Percentiles rank a stretch among this genome's conserved stretches.
Evolutionary conservation across 2,329 filamentous ascomycete species (phyloP).

Genomic region (Cyphellophora attinorum): DNA sequence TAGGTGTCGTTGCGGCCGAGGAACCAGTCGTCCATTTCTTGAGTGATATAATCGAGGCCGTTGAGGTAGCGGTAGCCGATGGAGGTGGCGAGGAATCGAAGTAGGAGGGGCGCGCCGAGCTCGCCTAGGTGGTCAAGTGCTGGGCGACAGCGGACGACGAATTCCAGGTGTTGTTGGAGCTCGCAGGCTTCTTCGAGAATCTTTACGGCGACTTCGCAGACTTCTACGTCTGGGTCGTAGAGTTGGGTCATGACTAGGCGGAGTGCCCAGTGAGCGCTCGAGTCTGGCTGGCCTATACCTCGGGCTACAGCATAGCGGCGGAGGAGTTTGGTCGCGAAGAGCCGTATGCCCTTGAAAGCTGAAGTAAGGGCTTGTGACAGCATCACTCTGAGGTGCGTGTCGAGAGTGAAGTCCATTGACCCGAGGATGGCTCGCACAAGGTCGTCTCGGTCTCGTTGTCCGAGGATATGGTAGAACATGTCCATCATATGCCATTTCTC

Average conservation of each 20-base stretch:
- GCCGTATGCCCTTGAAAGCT: slow-evolving; percentile 81
- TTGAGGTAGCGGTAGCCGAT: slow-evolving; percentile 97
- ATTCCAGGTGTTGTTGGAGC: slow-evolving; percentile 79
- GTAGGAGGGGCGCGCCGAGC: slow-evolving; percentile 83
- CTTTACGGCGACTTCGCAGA: slow-evolving; percentile 92
- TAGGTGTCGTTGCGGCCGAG: slow-evolving; percentile 95
- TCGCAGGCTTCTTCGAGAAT: slow-evolving; percentile 97
- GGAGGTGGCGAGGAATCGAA: slow-evolving; percentile 89
- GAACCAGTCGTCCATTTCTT: slow-evolving; percentile 99
- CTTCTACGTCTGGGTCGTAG: slow-evolving; percentile 94
- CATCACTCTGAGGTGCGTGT: slow-evolving; percentile 82
- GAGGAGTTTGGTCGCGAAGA: slow-evolving; percentile 76
- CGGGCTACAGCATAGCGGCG: slow-evolving; percentile 70
- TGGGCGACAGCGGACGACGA: slow-evolving; percentile 90
- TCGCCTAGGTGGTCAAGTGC: slow-evolving; percentile 92
- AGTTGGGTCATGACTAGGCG: slow-evolving; percentile 94
- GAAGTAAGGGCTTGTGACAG: slow-evolving; percentile 89
- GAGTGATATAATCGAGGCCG: slow-evolving; percentile 94
- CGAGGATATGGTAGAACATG: slow-evolving; percentile 98
- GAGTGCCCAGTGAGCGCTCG: slow-evolving; percentile 89
- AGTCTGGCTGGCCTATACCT: slow-evolving; percentile 31
- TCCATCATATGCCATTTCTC: slow-evolving; percentile 98
- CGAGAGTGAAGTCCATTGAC: slow-evolving; percentile 84
- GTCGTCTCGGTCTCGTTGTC: slow-evolving; percentile 82
- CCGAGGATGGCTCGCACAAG: slow-evolving; percentile 79